Evolutionary conservation across 2,329 filamentous ascomycete species (phyloP).

Genomic region (Xylaria polymorpha): DNA sequence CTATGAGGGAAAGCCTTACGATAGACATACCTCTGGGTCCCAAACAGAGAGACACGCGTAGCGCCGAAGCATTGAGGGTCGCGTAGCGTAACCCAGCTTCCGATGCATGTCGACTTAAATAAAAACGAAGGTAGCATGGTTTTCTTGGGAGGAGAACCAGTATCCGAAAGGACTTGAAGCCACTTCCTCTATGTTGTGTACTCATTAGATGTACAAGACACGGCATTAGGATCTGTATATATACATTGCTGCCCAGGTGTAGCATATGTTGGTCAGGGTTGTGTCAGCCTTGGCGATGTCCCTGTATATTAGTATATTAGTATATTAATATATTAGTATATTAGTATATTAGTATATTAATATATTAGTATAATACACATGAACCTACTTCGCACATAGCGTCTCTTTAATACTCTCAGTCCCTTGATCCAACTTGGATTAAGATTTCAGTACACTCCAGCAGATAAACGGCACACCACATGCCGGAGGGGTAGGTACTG

Average conservation of each 20-base stretch:
- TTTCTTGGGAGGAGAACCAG: not conserved
- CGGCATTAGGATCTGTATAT: not conserved
- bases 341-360: too few relatives aligned
- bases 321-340: too few relatives aligned
- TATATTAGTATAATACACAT: not conserved
- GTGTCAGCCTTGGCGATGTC: not conserved
- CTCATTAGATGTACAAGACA: not conserved
- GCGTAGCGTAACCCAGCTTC: too few relatives aligned
- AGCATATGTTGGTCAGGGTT: not conserved
- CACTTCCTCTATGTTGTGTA: conserved; percentile 15
- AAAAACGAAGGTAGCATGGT: not conserved
- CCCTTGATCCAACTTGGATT: too few relatives aligned
- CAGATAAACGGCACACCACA: not conserved
- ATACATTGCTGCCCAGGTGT: not conserved
- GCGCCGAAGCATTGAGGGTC: too few relatives aligned
- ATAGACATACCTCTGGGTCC: conserved; percentile 44
- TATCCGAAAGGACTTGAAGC: not conserved
- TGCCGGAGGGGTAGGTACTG: not conserved
- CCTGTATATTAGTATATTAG: conserved; percentile 7
- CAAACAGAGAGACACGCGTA: not conserved
- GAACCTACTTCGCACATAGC: not conserved
- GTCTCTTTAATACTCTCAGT: not conserved
- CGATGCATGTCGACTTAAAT: not conserved
- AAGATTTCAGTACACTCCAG: not conserved
- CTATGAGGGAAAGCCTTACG: conserved; percentile 38